A percentile compares a stretch with the other conserved stretches of the same genome.
Conservation (phyloP, 106 monocot genomes). For the Ottelia alismoides region DNA sequence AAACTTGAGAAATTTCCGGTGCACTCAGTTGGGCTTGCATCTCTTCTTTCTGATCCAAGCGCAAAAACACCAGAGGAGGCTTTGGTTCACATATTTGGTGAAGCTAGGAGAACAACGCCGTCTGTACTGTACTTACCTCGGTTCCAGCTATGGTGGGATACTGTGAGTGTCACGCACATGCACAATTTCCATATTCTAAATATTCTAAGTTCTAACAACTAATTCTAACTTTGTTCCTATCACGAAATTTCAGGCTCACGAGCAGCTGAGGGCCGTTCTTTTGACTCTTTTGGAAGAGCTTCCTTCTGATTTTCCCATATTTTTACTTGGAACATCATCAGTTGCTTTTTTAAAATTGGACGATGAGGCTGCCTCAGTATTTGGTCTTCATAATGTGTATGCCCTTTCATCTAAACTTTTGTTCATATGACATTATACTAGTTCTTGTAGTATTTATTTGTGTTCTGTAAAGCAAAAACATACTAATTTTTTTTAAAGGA, state of each 20-base stretch:
- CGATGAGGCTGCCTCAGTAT: conserved; percentile 23
- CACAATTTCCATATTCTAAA: background rate
- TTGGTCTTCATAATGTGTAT: conserved; percentile 28
- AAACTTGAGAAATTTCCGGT: conserved; percentile 97
- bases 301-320: conserved; percentile 32
- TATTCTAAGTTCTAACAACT: background rate
- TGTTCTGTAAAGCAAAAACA: too few relatives aligned
- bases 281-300: conserved; percentile 38
- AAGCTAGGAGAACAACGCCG: conserved; percentile 91
- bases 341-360: conserved; percentile 23
- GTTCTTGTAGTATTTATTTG: too few relatives aligned
- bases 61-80: conserved; percentile 98
- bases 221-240: background rate
- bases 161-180: conserved; percentile 48
- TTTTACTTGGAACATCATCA: conserved; percentile 32
- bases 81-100: conserved; percentile 96
- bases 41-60: conserved; percentile 98
- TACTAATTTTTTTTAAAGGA: too few relatives aligned
- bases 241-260: conserved; percentile 24
- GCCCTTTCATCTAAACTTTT: background rate
- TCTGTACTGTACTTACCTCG: conserved; percentile 91
- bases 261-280: conserved; percentile 39
- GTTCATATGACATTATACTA: too few relatives aligned
- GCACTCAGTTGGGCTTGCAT: conserved; percentile 90
- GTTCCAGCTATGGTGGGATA: conserved; percentile 99